Conservation (phyloP, 1,284 basidiomycete species). For the Irpex lacteus region DNA sequence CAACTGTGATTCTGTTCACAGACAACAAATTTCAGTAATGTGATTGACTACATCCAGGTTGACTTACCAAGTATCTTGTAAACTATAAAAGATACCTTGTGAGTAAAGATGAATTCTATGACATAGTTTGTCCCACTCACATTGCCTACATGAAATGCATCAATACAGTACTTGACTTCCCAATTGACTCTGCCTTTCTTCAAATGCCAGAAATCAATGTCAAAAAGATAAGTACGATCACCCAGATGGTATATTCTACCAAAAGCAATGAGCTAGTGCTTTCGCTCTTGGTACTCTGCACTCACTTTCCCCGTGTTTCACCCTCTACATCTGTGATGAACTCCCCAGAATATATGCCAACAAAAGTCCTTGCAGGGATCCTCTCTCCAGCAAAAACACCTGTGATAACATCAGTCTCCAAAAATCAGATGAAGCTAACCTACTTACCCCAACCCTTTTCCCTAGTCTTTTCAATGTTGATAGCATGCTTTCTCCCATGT, state of each 20-base stretch:
- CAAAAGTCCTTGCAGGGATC: constrained; percentile 69
- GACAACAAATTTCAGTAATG: constrained; percentile 9
- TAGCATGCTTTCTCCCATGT: constrained; percentile 62
- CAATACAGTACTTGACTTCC: constrained; percentile 54
- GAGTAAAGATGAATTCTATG: neutral
- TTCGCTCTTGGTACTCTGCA: constrained; percentile 5
- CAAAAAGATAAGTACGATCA: constrained; percentile 83
- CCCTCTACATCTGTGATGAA: constrained; percentile 66
- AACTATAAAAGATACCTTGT: constrained; percentile 43
- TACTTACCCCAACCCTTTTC: constrained; percentile 80
- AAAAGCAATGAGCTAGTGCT: neutral
- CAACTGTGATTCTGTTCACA: constrained; percentile 80
- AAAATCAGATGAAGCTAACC: neutral
- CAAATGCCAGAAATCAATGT: constrained; percentile 76
- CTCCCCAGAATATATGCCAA: constrained; percentile 88
- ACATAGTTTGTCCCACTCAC: constrained; percentile 43
- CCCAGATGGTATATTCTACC: constrained; percentile 70
- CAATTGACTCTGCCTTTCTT: constrained; percentile 33
- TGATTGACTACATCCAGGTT: constrained; percentile 21
- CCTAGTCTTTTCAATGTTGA: constrained; percentile 66
- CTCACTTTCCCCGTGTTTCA: constrained; percentile 67
- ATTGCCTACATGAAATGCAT: constrained; percentile 86
- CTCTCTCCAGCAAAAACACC: constrained; percentile 68
- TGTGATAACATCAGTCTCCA: constrained; percentile 24
- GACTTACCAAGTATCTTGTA: constrained; percentile 61